Evolutionary conservation across 495 filamentous ascomycete species (phyloP), one percentile per base, ranked within the genome.

Genomic region (Penicillium robsamsonii): DNA sequence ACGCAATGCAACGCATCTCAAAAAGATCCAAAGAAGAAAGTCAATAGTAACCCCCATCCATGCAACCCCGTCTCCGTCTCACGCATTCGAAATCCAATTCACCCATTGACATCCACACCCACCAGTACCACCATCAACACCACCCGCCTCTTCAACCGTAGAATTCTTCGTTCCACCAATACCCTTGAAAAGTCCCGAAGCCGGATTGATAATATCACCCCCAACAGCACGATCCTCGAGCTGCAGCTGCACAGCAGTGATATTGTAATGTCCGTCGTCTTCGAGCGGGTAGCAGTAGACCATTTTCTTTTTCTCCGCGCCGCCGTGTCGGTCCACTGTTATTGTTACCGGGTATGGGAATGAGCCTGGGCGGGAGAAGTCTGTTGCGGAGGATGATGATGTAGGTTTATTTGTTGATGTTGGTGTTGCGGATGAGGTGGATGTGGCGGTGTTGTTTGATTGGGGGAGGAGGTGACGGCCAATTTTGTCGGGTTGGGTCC

Each of bases 341-440:
- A 97, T 77, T 0, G 88, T 94, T 0, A 96, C 78, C 0, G 91
- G 90, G 64, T 93, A 96, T 0, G 92, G 92, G 68, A 96, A 92
- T 4, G 85, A 85, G 4, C 89, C 89, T 0, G 90, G 89, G 22
- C 76, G 78, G 10, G 68, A 66, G 64, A 84, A 81, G 49, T 82
- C 72, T 55, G 76, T 82, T 17, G 81, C 79, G 1, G 77, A 79
- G 6, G 77, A 78, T 6, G 67, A 66, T 5, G 68, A 64, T 20
- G 61, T 63, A 2, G 68, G 5, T 30, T 42, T 61, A 15, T 46
- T 44, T 17, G 51, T 53, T n/a, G 63, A 33, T 3, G 60, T 38
- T 2, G 74, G 57, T 10, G 66, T 49, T 33, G 70, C 61, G 40
- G 64, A 47, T 3, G 59, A 50, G 1, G 65, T 57, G 12, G 53